Conservation (phyloP, 176 grass and related monocot genomes). For the Musa acuminata region DNA sequence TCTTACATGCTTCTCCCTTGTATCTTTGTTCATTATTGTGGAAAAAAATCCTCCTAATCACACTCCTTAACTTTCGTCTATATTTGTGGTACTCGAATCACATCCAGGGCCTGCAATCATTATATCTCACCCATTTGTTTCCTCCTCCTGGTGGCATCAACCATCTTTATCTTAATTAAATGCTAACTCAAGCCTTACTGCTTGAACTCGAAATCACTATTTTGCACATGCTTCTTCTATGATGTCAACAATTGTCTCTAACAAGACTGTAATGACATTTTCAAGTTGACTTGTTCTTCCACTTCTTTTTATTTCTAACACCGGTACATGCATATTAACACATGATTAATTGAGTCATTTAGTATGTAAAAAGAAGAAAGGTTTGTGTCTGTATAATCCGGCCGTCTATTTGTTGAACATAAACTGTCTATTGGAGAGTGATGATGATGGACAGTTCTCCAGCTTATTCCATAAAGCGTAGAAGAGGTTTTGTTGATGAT, state of each 20-base stretch:
- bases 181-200: too few relatives aligned
- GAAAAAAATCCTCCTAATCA: background rate
- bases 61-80: background rate
- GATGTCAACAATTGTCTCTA: too few relatives aligned
- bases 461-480: background rate
- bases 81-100: too few relatives aligned
- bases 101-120: too few relatives aligned
- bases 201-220: too few relatives aligned
- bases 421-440: background rate
- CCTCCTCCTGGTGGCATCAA: too few relatives aligned
- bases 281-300: too few relatives aligned
- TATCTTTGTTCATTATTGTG: background rate
- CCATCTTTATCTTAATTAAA: too few relatives aligned
- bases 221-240: too few relatives aligned
- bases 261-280: too few relatives aligned
- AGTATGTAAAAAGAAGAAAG: background rate
- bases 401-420: background rate
- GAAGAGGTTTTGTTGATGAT: background rate
- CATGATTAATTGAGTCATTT: background rate
- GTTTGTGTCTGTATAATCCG: background rate
- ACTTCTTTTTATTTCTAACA: background rate
- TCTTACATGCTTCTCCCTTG: background rate
- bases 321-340: background rate
- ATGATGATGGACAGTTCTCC: background rate
- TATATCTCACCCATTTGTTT: too few relatives aligned